phyloP scores from a whole-genome alignment of 2,329 filamentous ascomycete species.

The Aureobasidium melanogenum region DNA sequence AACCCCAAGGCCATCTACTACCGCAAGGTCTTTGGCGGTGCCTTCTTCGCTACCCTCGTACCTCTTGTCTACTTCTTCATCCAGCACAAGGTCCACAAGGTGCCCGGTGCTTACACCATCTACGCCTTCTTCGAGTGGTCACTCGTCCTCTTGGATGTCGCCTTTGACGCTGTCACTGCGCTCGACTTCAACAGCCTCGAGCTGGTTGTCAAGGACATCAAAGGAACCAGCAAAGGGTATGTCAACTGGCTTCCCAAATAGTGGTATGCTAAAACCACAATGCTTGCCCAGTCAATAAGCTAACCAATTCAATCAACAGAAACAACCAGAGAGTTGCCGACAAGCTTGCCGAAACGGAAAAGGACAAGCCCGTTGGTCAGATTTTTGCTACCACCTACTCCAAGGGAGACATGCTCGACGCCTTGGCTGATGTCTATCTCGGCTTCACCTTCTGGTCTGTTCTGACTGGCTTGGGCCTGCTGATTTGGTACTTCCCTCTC shows the following conservation, averaged over 20 bases:
- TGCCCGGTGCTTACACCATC: conserved; percentile 90
- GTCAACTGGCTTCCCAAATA: conserved; percentile 92
- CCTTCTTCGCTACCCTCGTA: conserved; percentile 85
- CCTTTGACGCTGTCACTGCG: conserved; percentile 88
- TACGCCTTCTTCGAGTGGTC: conserved; percentile 99
- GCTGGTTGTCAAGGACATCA: conserved; percentile 77
- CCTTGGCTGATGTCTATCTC: conserved; percentile 81
- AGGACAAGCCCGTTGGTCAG: conserved; percentile 62
- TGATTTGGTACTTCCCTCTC: conserved; percentile 92
- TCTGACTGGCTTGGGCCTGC: conserved; percentile 76
- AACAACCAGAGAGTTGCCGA: conserved; percentile 37
- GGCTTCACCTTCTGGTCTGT: conserved; percentile 96
- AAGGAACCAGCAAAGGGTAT: conserved; percentile 94
- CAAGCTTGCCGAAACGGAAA: conserved; percentile 28
- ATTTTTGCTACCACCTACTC: conserved; percentile 65
- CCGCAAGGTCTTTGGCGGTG: conserved; percentile 70
- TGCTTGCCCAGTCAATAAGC: neutral
- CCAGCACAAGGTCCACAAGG: conserved; percentile 92
- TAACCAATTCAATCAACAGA: conserved; percentile 25
- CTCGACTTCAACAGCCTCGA: conserved; percentile 88
- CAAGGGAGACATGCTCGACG: conserved; percentile 66
- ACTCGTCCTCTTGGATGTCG: conserved; percentile 88
- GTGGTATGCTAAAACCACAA: conserved; percentile 13
- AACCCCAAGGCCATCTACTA: conserved; percentile 79
- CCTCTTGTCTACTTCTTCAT: conserved; percentile 96